Base-by-base conservation (phyloP, 1,284 basidiomycete genomes). In the Leccinum fuscescens region DNA sequence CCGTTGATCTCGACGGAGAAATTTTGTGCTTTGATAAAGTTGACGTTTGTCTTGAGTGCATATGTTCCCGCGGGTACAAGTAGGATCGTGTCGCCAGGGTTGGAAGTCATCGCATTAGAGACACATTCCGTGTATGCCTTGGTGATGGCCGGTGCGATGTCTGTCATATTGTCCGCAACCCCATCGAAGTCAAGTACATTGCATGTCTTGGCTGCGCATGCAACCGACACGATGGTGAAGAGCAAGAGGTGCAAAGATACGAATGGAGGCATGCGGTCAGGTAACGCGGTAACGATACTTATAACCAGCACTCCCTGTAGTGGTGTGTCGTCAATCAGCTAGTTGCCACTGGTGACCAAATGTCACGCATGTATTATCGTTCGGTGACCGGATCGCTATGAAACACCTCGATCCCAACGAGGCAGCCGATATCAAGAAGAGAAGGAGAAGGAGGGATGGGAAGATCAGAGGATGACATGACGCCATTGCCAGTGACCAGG, bases 61-160 rank as follows among this genome's bases (percentile, higher is more conserved):
- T 57, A 62, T 11, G 20, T 58, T 27, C 59, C 66, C 4, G 37
- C 4, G 14, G 66, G 67, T 4, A 65, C 52, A 42, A 54, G 20
- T 8, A 65, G 54, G 6, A 65, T 29, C 15, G 59, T 65, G 3
- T 65, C 51, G 3, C 29, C 48, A 8, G 58, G 48, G 29, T 49
- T 35, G n/a, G 9, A 29, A 9, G 46, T 62, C 20, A 31, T 55
- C 39, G 52, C 44, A 4, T 24, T 35, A 0, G 50, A 39, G 27
- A 61, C 57, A 29, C 60, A 61, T 20, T 57, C 42, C 2, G 24
- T 12, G 11, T 63, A 58, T 39, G 63, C 58, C 20, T 48, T 60
- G 42, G 14, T 56, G 15, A 66, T 66, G 8, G 56, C 64, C 14
- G 54, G 55, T n/a, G 20, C 57, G 1, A 56, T 51, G 29, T 67